These are phyloP conservation scores for Thecaphora thlaspeos DNA, from an alignment of 1,284 basidiomycete genomes.

Conservation along the genomic window DNA sequence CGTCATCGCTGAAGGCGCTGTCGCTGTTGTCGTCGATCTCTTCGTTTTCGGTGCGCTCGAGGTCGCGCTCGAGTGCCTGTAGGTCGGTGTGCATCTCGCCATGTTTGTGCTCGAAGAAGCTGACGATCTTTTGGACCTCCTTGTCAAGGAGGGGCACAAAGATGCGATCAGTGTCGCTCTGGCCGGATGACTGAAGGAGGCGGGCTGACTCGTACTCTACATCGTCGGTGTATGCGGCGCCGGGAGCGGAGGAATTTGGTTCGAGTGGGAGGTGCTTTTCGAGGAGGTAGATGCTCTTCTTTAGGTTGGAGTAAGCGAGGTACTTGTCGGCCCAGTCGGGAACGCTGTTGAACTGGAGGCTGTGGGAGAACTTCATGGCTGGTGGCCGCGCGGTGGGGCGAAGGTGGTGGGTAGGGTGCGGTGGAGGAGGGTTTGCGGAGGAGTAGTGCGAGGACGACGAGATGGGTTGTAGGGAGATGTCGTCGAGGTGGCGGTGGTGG, in stretches of 20 bases:
- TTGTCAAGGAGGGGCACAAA: conserved; percentile 68
- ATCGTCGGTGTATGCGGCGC: conserved; percentile 14
- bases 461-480: neutral
- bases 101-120: conserved; percentile 69
- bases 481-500: neutral
- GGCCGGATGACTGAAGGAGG: conserved; percentile 26
- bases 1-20: conserved; percentile 62
- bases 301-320: conserved; percentile 62
- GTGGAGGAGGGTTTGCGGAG: conserved; percentile 1
- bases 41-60: conserved; percentile 45
- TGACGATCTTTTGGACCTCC: conserved; percentile 77
- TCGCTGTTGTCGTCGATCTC: conserved; percentile 67
- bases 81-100: conserved; percentile 62
- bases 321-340: conserved; percentile 94
- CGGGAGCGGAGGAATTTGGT: conserved; percentile 15
- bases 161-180: conserved; percentile 43
- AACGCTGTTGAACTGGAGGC: conserved; percentile 88
- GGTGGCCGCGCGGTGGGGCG: conserved; percentile 8
- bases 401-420: neutral
- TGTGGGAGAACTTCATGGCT: conserved; percentile 62
- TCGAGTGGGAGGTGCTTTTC: conserved; percentile 44
- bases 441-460: neutral
- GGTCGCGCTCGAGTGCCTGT: conserved; percentile 33
- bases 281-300: conserved; percentile 55
- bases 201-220: conserved; percentile 50